Evolutionary conservation across 1,284 basidiomycete genomes (phyloP).

Genomic region (Heterobasidion irregulare): DNA sequence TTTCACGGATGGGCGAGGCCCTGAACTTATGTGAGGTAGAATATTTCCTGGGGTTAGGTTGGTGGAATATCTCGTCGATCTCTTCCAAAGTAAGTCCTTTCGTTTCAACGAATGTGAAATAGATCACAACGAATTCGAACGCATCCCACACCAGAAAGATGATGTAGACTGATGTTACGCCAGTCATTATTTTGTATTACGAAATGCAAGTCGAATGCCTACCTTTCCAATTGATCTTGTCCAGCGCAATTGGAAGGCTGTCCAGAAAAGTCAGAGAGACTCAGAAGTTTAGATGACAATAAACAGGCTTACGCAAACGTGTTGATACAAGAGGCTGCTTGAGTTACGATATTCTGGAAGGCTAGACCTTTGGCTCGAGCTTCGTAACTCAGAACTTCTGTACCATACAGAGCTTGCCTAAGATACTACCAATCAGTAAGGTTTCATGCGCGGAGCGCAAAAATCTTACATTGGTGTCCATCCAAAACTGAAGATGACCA

Average conservation of each 20-base stretch:
- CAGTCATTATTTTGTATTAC: neutral
- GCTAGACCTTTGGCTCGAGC: constrained; percentile 43
- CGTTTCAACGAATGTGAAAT: constrained; percentile 40
- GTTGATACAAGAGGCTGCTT: constrained; percentile 34
- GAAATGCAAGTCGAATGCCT: constrained; percentile 4
- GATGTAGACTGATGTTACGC: constrained; percentile 31
- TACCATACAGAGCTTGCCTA: constrained; percentile 45
- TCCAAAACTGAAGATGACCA: constrained; percentile 43
- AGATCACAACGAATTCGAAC: constrained; percentile 50
- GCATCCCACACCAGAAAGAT: constrained; percentile 45
- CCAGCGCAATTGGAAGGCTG: constrained; percentile 32
- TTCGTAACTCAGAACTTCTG: constrained; percentile 44
- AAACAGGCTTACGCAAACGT: constrained; percentile 32
- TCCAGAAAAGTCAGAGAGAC: constrained; percentile 15
- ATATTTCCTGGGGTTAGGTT: constrained; percentile 34
- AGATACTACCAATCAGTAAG: neutral
- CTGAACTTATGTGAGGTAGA: constrained; percentile 20
- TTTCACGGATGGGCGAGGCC: neutral
- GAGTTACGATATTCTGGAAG: constrained; percentile 32
- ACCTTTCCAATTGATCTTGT: constrained; percentile 38
- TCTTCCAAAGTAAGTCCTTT: constrained; percentile 44
- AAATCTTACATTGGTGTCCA: constrained; percentile 40
- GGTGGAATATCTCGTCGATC: constrained; percentile 42
- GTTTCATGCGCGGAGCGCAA: neutral
- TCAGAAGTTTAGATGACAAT: neutral